Evolutionary conservation across 75 land plant species (phyloP), one percentile per base, ranked within the genome.

Genomic region (Isoetes taiwanensis): DNA sequence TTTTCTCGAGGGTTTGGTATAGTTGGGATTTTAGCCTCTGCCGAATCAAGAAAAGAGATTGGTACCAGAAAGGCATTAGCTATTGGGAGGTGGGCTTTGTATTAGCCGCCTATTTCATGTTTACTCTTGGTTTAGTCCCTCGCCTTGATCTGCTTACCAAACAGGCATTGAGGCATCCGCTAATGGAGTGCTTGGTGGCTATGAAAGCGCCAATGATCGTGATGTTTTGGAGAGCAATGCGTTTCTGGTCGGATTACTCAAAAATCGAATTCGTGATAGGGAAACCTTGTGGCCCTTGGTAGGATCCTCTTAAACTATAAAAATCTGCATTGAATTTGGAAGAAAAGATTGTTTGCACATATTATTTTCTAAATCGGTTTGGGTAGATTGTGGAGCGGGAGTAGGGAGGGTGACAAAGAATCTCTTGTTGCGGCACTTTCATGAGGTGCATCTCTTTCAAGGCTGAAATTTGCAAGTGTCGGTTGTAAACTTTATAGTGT

Each of bases 181-280:
- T 20, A 80, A 94, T 73, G 96, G 99, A 2, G 99, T 94, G 1
- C 43, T 94, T 66, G 99, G 99, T 1, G 99, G 99, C 1, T 94
- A 79, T 43, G 99, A 90, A 20, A 76, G 72, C 46, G 82, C 89
- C 39, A 82, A 80, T 69, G 84, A 72, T 0, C 66, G 69, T 11
- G 99, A 94, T 60, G 72, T 89, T 2, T 61, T 70, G 65, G 86
- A 72, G 17, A 94, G 99, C 54, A 76, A 78, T 31, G 80, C 59
- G 14, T 94, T 94, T 59, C 74, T 93, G 3, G 33, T 34, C 20
- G 72, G 64, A 34, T 31, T 70, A 4, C 53, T 68, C 33, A 61
- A 50, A n/a, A n/a, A n/a, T n/a, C n/a, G n/a, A n/a, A n/a, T n/a
- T n/a, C n/a, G n/a, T n/a, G n/a, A n/a, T n/a, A n/a, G 11, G 19